A percentile compares a stretch with the other conserved stretches of the same genome.
These are phyloP conservation scores for Sporobolomyces phaffii DNA, from an alignment of 768 basidiomycete genomes.

Conservation along the genomic window DNA sequence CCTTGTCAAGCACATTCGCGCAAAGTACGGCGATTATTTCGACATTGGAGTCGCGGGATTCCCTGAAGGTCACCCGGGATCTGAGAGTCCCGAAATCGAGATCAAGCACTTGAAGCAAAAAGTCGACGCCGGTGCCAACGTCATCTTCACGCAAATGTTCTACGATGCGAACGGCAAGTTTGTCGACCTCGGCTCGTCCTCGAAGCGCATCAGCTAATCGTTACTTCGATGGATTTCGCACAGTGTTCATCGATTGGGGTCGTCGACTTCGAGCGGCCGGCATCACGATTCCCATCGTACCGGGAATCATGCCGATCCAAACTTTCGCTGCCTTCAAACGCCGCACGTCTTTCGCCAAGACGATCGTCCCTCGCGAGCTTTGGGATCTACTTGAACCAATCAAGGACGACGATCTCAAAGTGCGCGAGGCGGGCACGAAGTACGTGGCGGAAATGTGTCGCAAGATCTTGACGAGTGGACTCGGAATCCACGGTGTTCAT, in stretches of 20 bases:
- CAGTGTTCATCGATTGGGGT: constrained; percentile 88
- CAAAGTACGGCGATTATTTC: constrained; percentile 76
- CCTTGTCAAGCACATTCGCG: constrained; percentile 81
- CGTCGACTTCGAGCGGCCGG: constrained; percentile 56
- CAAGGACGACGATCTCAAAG: constrained; percentile 82
- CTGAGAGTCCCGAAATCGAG: constrained; percentile 54
- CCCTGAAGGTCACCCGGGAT: constrained; percentile 66
- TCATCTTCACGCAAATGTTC: constrained; percentile 92
- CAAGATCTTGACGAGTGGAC: constrained; percentile 67
- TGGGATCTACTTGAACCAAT: constrained; percentile 66
- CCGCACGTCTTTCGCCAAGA: constrained; percentile 78
- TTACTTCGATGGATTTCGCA: constrained; percentile 45
- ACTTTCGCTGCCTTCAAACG: constrained; percentile 88
- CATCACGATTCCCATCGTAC: constrained; percentile 81
- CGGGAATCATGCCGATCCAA: constrained; percentile 97
- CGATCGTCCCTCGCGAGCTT: constrained; percentile 64
- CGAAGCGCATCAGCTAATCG: no score
- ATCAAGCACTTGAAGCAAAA: constrained; percentile 69
- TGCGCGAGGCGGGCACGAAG: constrained; percentile 93
- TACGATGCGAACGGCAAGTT: constrained; percentile 68
- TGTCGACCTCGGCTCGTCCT: no score
- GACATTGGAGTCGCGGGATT: constrained; percentile 76
- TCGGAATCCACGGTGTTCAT: constrained; percentile 83
- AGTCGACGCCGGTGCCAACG: constrained; percentile 90
- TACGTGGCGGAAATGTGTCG: constrained; percentile 92